These are phyloP conservation scores for Tricladium varicosporioides DNA, from an alignment of 2,329 filamentous ascomycete species.

Conservation along the genomic window DNA sequence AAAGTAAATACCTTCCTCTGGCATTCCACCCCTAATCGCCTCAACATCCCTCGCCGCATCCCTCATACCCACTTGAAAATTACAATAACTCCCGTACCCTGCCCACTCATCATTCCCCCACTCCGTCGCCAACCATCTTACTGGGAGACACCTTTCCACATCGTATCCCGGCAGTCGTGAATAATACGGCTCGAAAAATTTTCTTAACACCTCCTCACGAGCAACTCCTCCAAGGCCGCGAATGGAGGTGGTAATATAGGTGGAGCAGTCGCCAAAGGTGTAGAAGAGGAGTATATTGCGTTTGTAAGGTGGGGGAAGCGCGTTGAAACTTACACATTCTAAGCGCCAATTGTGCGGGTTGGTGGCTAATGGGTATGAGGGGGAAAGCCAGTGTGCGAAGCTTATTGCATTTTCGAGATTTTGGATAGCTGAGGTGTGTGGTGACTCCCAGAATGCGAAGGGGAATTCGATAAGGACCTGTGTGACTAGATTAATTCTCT, in stretches of 20 bases:
- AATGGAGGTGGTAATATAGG: slow-evolving; percentile 29
- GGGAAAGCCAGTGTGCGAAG: slow-evolving; percentile 58
- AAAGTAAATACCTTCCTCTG: slow-evolving; percentile 59
- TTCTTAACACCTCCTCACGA: slow-evolving; percentile 15
- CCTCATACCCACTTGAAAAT: slow-evolving; percentile 61
- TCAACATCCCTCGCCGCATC: slow-evolving; percentile 57
- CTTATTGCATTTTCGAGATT: slow-evolving; percentile 29
- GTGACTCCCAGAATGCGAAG: slow-evolving; percentile 52
- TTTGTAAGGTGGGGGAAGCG: slow-evolving; percentile 46
- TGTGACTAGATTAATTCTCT: neutral
- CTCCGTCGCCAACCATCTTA: slow-evolving; percentile 54
- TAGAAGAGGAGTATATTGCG: slow-evolving; percentile 68
- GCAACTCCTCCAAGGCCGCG: slow-evolving; percentile 15
- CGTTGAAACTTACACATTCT: slow-evolving; percentile 58
- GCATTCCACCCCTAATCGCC: slow-evolving; percentile 41
- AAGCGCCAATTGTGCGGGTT: slow-evolving; percentile 53
- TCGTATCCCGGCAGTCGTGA: slow-evolving; percentile 57
- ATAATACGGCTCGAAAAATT: slow-evolving; percentile 61
- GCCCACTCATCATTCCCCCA: slow-evolving; percentile 64
- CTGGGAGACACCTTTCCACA: slow-evolving; percentile 47
- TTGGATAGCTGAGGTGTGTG: neutral
- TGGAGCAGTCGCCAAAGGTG: slow-evolving; percentile 43
- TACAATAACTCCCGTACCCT: slow-evolving; percentile 63
- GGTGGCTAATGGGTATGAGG: slow-evolving; percentile 49
- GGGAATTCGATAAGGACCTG: slow-evolving; percentile 51